A percentile compares a stretch with the other conserved stretches of the same genome.
Conservation (phyloP, 352 stramenopile species). For the Globisporangium rhizosaccharum region DNA sequence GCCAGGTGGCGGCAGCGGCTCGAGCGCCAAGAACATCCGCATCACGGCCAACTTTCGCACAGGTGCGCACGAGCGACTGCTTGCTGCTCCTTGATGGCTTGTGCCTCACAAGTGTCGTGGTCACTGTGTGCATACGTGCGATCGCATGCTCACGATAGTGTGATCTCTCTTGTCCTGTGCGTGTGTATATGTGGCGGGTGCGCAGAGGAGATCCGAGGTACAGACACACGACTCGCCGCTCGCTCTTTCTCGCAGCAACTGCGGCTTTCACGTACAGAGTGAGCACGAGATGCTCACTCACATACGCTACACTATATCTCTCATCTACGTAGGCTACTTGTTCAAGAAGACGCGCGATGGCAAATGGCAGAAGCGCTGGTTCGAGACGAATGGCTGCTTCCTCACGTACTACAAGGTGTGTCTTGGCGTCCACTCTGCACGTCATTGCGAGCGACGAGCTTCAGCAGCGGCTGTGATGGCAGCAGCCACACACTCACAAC, state of each 20-base stretch:
- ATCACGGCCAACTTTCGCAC: conserved; percentile 70
- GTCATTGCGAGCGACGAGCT: no score
- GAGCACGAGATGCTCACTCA: no score
- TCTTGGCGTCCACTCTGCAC: background rate
- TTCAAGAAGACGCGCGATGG: conserved; percentile 93
- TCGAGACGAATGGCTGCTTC: conserved; percentile 98
- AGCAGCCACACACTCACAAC: background rate
- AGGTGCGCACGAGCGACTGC: conserved; percentile 14
- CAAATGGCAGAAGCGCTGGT: conserved; percentile 98
- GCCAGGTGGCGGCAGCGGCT: conserved; percentile 2
- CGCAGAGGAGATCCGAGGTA: conserved; percentile 57
- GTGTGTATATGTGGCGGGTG: background rate
- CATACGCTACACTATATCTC: background rate
- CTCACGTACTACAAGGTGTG: conserved; percentile 98
- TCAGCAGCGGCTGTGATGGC: no score
- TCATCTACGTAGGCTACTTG: conserved; percentile 64
- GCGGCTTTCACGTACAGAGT: no score
- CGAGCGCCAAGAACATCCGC: conserved; percentile 12
- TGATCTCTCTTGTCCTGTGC: background rate
- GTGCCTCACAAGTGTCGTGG: no score
- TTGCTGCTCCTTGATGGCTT: no score
- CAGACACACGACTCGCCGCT: background rate
- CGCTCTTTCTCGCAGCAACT: no score
- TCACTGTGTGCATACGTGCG: background rate
- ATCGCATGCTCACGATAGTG: background rate